Base-by-base conservation (phyloP, 2,329 filamentous ascomycete genomes). In the Neurospora crassa region DNA sequence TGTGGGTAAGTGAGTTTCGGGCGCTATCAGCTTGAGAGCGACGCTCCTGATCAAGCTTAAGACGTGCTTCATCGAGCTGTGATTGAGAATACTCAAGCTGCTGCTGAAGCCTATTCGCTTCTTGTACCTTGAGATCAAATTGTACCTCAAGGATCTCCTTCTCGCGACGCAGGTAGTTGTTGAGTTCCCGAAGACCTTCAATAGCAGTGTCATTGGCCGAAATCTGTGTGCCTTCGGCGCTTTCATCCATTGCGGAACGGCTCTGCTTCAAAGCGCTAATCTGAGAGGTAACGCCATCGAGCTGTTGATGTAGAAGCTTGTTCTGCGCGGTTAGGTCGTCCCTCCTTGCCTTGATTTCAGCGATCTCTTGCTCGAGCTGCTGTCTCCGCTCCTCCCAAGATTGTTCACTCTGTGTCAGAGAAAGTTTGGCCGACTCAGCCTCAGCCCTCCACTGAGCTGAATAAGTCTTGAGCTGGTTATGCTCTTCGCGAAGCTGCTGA, bases 131-230 rank as follows among this genome's bases (percentile, higher is more conserved):
- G 67, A 98, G 85, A 76, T 97, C 94, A 77, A 94, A 92, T 78
- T 98, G 95, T n/a, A 97, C 93, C 76, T 99, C 95, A 10, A 97
- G 87, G 75, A 99, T 98, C 79, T 98, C 96, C 84, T 98, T 99
- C 82, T 99, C 96, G 59, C 93, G 91, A 67, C 95, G 91, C 73
- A 99, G 84, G 80, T 96, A 99, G 73, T 89, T 91, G 81, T 97
- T 96, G 71, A 99, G 88, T 77, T 98, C 95, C 73, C 96, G 92
- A 11, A 97, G 87, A 70, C 92, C 92, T 75, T 93, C 92, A 11
- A 90, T 83, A 53, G 88, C 89, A 43, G 88, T 84, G 69, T 89
- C 85, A 5, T 87, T 82, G 7, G 85, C 81, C 18, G 86, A 81
- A 1, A 85, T 80, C 14, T 83, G 83, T 71, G 85, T 83, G 14